Evolutionary conservation across 2,329 filamentous ascomycete genomes (phyloP).

Genomic region (Colletotrichum sp.): DNA sequence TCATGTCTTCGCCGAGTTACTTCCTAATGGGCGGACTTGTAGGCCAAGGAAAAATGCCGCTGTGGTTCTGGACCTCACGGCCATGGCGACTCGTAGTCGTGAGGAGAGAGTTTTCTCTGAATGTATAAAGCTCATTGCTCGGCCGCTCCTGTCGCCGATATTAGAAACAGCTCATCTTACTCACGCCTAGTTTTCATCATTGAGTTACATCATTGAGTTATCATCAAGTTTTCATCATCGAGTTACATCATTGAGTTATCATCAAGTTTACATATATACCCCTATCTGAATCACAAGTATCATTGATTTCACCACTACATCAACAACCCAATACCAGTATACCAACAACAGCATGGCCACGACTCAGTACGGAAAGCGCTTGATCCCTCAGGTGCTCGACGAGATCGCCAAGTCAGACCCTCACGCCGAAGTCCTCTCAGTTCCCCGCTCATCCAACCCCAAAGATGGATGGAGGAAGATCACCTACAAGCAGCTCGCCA

Average conservation of each 20-base stretch:
- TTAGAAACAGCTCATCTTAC: neutral
- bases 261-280: neutral
- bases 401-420: constrained; percentile 38
- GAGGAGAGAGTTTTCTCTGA: neutral
- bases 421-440: constrained; percentile 35
- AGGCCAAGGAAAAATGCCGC: neutral
- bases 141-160: neutral
- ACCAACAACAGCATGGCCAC: constrained; percentile 9
- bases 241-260: neutral
- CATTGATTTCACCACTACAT: neutral
- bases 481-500: constrained; percentile 41
- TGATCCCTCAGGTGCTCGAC: constrained; percentile 44
- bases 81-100: neutral
- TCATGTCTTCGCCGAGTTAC: neutral
- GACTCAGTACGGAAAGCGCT: constrained; percentile 26
- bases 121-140: neutral
- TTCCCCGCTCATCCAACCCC: constrained; percentile 38
- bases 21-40: constrained; percentile 1
- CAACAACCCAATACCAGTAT: neutral
- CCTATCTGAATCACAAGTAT: neutral
- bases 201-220: too few relatives aligned
- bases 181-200: neutral
- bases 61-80: neutral
- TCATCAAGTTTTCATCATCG: neutral
- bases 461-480: constrained; percentile 44